A percentile compares a stretch with the other conserved stretches of the same genome.
These are phyloP conservation scores for Fonsecaea nubica DNA, from an alignment of 2,329 filamentous ascomycete species.

Conservation along the genomic window DNA sequence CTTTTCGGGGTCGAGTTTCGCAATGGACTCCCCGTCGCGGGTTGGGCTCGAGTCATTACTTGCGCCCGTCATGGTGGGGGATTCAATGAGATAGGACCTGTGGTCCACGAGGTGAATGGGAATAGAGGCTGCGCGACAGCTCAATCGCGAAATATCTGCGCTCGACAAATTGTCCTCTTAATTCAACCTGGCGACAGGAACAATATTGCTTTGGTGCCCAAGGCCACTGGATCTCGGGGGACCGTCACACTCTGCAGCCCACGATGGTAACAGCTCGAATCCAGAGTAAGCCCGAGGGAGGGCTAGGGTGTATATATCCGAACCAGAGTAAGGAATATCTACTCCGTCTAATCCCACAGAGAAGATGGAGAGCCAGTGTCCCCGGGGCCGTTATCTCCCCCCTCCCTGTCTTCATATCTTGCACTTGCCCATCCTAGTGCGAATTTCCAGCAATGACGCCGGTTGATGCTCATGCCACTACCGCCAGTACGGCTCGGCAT, in stretches of 20 bases:
- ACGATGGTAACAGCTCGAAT: not conserved
- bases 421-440: not conserved
- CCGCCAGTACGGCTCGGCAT: not conserved
- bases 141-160: not conserved
- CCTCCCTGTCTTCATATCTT: not conserved
- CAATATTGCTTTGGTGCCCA: not conserved
- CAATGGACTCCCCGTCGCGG: slow-evolving; percentile 3
- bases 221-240: not conserved
- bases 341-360: not conserved
- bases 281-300: not conserved
- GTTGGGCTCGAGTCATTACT: slow-evolving; percentile 28
- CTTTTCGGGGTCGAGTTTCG: slow-evolving; percentile 20
- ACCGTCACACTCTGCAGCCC: not conserved
- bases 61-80: slow-evolving; percentile 21
- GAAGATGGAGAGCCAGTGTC: not conserved
- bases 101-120: not conserved
- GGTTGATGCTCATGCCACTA: not conserved
- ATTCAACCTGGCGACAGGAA: not conserved
- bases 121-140: not conserved
- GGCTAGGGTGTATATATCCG: not conserved
- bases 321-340: not conserved
- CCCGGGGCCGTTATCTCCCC: not conserved
- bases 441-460: slow-evolving; percentile 3
- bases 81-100: not conserved
- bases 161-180: not conserved